These are phyloP conservation scores for Ganoderma multipileum DNA, from an alignment of 1,284 basidiomycete species.

Conservation along the genomic window DNA sequence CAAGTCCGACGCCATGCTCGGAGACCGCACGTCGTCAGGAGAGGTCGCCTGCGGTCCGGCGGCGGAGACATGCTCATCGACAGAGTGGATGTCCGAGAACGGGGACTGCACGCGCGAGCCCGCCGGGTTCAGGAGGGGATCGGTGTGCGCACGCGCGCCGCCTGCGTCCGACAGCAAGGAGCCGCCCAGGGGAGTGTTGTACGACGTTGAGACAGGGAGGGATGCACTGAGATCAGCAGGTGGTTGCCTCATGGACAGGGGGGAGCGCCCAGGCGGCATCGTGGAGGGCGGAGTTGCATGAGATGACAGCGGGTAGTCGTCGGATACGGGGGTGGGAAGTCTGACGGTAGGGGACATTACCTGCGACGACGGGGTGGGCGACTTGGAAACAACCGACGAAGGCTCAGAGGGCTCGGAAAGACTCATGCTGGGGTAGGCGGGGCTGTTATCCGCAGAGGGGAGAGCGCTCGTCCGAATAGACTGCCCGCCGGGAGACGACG, in stretches of 20 bases:
- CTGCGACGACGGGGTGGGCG: slow-evolving; percentile 12
- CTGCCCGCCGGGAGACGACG: slow-evolving; percentile 40
- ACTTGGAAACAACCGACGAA: slow-evolving; percentile 6
- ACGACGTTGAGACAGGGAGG: slow-evolving; percentile 23
- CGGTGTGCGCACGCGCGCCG: slow-evolving; percentile 7
- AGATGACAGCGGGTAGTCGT: slow-evolving; percentile 24
- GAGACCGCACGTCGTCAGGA: slow-evolving; percentile 27
- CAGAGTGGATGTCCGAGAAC: slow-evolving; percentile 35
- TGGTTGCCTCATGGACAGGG: slow-evolving; percentile 33
- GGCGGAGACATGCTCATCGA: slow-evolving; percentile 16
- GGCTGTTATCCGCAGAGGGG: slow-evolving; percentile 19
- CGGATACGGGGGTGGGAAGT: slow-evolving; percentile 32
- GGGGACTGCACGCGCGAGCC: slow-evolving; percentile 35
- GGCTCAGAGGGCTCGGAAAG: slow-evolving; percentile 11
- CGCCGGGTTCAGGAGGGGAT: slow-evolving; percentile 19
- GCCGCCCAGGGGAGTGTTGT: slow-evolving; percentile 32
- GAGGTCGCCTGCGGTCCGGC: slow-evolving; percentile 19
- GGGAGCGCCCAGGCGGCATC: slow-evolving; percentile 23
- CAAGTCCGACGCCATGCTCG: slow-evolving; percentile 29
- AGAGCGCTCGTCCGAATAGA: slow-evolving; percentile 21
- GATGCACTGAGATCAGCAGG: slow-evolving; percentile 35
- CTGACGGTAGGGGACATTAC: slow-evolving; percentile 21
- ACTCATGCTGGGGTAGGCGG: slow-evolving; percentile 14
- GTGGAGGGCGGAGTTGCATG: slow-evolving; percentile 21
- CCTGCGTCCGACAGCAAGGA: slow-evolving; percentile 24